A percentile compares a stretch with the other conserved stretches of the same genome.
phyloP scores from a whole-genome alignment of 2,329 filamentous ascomycete genomes.

The Paecilomyces sp. region DNA sequence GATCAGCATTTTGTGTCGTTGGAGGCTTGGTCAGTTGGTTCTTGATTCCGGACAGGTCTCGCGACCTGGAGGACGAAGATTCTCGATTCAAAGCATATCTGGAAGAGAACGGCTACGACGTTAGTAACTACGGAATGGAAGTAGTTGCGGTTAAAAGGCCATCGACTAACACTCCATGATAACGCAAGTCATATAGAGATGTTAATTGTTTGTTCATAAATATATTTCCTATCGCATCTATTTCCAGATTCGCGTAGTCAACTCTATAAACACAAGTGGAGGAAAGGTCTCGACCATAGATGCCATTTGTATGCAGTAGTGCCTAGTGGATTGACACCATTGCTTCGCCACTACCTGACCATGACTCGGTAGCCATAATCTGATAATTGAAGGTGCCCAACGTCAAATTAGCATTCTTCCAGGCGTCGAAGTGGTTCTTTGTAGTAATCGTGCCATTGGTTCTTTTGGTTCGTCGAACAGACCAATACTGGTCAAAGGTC shows the following conservation, averaged over 20 bases:
- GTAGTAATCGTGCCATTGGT: conserved; percentile 28
- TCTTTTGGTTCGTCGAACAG: conserved; percentile 29
- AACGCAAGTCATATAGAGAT: too few relatives aligned
- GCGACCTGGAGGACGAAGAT: conserved; percentile 40
- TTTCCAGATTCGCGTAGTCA: neutral
- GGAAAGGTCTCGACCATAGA: neutral
- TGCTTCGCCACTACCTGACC: conserved; percentile 1
- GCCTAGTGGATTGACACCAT: neutral
- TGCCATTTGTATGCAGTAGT: neutral
- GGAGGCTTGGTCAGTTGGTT: conserved; percentile 40
- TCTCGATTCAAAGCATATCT: conserved; percentile 39
- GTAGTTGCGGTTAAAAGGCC: neutral
- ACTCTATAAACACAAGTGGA: neutral
- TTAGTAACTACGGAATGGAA: neutral
- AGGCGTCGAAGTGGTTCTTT: conserved; percentile 30
- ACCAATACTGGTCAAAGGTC: conserved; percentile 39
- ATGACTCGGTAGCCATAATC: conserved; percentile 35
- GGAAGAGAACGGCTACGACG: conserved; percentile 35
- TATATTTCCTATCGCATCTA: neutral
- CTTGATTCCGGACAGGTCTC: conserved; percentile 40
- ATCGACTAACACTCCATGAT: neutral
- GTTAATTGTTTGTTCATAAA: neutral
- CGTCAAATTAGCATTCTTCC: conserved; percentile 23
- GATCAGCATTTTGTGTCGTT: conserved; percentile 41
- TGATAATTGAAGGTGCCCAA: conserved; percentile 32